phyloP scores from a whole-genome alignment of 352 stramenopile species.

The Phytopythium boreale region DNA sequence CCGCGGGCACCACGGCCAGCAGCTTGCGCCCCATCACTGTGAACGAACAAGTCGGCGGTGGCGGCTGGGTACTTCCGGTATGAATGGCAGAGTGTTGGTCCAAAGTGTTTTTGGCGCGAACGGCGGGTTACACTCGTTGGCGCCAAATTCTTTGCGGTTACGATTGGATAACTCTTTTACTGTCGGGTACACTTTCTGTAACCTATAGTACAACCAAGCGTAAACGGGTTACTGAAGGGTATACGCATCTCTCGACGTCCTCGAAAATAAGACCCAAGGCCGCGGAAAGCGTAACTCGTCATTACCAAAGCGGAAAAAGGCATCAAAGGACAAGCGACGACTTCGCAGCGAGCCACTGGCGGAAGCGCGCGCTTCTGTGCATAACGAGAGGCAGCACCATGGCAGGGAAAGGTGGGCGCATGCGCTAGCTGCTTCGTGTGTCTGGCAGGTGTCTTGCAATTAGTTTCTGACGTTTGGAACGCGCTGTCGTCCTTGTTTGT shows the following conservation, averaged over 20 bases:
- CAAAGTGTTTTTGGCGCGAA: not conserved
- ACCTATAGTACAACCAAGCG: not conserved
- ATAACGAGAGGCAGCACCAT: slow-evolving; percentile 4
- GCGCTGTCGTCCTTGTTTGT: not conserved
- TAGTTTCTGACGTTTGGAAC: not conserved
- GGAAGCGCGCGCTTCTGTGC: not conserved
- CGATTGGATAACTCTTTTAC: not conserved
- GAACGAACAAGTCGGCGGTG: not conserved
- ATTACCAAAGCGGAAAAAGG: not conserved
- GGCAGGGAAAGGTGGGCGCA: slow-evolving; percentile 25
- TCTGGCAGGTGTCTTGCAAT: not conserved
- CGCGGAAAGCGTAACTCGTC: not conserved
- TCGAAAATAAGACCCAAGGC: not conserved
- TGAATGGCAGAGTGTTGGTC: not conserved
- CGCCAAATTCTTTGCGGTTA: not conserved
- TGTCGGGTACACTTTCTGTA: not conserved
- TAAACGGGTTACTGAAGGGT: not conserved
- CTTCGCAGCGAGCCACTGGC: not conserved
- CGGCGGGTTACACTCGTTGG: not conserved
- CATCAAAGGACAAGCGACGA: not conserved
- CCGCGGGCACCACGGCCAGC: slow-evolving; percentile 46
- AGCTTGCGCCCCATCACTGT: slow-evolving; percentile 37
- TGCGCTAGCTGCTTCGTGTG: no score
- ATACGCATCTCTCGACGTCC: not conserved
- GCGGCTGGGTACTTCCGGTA: not conserved